Evolutionary conservation across 495 filamentous ascomycete genomes (phyloP).

Genomic region (Aspergillus coremiiformis): DNA sequence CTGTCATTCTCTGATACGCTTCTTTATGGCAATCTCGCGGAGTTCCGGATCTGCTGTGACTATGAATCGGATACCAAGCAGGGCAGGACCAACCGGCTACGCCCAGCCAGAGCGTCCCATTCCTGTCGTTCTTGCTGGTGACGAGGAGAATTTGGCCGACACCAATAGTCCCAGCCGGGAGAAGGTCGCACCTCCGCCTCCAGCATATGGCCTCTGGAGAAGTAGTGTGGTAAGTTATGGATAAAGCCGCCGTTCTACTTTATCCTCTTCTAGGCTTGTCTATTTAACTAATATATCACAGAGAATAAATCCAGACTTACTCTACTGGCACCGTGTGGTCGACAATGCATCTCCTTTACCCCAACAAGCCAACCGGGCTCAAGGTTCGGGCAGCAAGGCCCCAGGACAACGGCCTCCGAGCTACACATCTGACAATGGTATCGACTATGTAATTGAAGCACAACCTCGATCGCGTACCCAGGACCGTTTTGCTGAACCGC

Average conservation of each 20-base stretch:
- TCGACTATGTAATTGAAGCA: slow-evolving; percentile 60
- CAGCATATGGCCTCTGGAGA: slow-evolving; percentile 83
- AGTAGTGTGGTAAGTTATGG: slow-evolving; percentile 63
- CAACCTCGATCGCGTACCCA: slow-evolving; percentile 47
- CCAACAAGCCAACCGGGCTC: slow-evolving; percentile 8
- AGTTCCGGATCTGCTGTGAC: slow-evolving; percentile 23
- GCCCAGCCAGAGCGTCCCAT: slow-evolving; percentile 57
- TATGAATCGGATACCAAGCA: slow-evolving; percentile 22
- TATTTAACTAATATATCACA: slow-evolving; percentile 17
- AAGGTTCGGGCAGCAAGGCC: slow-evolving; percentile 15
- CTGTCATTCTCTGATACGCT: slow-evolving; percentile 65
- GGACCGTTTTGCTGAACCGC: slow-evolving; percentile 8
- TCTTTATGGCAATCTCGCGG: slow-evolving; percentile 55
- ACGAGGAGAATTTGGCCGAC: slow-evolving; percentile 49
- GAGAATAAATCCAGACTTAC: slow-evolving; percentile 70
- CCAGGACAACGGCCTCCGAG: slow-evolving; percentile 52
- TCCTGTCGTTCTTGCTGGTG: slow-evolving; percentile 51
- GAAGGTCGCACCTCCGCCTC: slow-evolving; percentile 54
- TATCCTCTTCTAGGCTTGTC: neutral
- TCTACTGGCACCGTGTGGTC: slow-evolving; percentile 67
- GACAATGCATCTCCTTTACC: slow-evolving; percentile 11
- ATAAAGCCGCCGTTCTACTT: neutral
- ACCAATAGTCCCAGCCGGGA: slow-evolving; percentile 14
- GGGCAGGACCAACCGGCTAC: slow-evolving; percentile 46
- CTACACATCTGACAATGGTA: slow-evolving; percentile 64